phyloP scores from a whole-genome alignment of 768 basidiomycete genomes.

The Boletus vinaceobasis region DNA sequence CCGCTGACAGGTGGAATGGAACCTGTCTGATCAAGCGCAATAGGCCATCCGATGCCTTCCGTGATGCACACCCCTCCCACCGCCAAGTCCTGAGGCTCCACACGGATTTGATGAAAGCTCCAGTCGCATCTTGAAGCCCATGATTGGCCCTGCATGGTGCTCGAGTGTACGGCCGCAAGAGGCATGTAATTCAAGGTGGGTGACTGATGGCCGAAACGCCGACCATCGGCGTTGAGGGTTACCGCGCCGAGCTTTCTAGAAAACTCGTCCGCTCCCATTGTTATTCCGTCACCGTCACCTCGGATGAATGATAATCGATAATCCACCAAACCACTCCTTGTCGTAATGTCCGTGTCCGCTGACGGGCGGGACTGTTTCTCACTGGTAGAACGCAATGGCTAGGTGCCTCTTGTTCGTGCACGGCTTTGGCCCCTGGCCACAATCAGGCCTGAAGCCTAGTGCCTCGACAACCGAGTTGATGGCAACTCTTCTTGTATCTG shows the following conservation, averaged over 20 bases:
- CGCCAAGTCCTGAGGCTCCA: background rate
- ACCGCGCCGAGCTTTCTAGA: background rate
- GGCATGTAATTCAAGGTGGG: too few relatives aligned
- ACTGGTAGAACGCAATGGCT: background rate
- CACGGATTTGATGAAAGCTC: too few relatives aligned
- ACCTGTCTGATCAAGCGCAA: background rate
- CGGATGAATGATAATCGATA: too few relatives aligned
- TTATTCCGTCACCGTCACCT: too few relatives aligned
- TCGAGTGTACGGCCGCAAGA: background rate
- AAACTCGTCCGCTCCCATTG: background rate
- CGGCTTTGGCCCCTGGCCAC: background rate
- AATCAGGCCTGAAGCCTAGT: background rate
- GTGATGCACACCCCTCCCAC: too few relatives aligned
- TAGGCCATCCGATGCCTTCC: background rate
- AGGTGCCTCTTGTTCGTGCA: background rate
- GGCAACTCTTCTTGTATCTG: too few relatives aligned
- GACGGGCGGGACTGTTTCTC: background rate
- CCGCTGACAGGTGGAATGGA: background rate
- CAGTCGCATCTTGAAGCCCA: background rate
- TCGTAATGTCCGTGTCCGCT: background rate
- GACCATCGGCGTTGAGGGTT: too few relatives aligned
- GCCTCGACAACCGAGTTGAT: background rate
- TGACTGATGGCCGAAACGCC: too few relatives aligned
- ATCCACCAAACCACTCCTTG: too few relatives aligned
- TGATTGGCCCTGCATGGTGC: background rate